Conservation (phyloP, 2,329 filamentous ascomycete genomes). For the Cladobotryum mycophilum region DNA sequence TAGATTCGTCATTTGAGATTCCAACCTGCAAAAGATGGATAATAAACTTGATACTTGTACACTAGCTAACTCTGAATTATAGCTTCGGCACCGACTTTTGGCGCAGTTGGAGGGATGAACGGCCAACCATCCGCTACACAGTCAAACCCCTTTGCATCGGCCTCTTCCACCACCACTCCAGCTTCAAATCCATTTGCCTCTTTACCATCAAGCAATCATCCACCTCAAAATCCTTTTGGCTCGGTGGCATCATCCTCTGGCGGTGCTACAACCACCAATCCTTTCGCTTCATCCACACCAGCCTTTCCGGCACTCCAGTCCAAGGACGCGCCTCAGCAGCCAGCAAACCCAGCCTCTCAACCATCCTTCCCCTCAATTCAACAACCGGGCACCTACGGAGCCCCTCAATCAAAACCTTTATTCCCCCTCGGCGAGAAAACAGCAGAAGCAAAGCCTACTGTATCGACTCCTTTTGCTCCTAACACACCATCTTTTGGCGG, state of each 20-base stretch:
- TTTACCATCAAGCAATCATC: not conserved
- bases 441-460: slow-evolving; percentile 4
- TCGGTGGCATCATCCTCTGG: not conserved
- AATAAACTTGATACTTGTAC: not conserved
- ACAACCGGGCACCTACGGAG: slow-evolving; percentile 14
- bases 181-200: slow-evolving; percentile 7
- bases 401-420: not conserved
- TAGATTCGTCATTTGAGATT: not conserved
- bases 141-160: slow-evolving; percentile 11
- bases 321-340: slow-evolving; percentile 1
- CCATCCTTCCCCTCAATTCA: slow-evolving; percentile 16
- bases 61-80: slow-evolving; percentile 4
- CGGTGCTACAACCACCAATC: not conserved
- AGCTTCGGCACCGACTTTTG: slow-evolving; percentile 3
- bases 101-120: slow-evolving; percentile 2
- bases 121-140: slow-evolving; percentile 1
- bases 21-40: too few species aligned
- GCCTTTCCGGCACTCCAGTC: not conserved
- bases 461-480: not conserved
- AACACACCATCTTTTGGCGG: not conserved
- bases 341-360: slow-evolving; percentile 5
- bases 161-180: not conserved
- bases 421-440: not conserved
- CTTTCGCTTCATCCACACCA: slow-evolving; percentile 4
- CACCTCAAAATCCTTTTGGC: slow-evolving; percentile 5